These are phyloP conservation scores for Syzygium syzygioides DNA, from an alignment of 441 rosid genomes.

Conservation along the genomic window DNA sequence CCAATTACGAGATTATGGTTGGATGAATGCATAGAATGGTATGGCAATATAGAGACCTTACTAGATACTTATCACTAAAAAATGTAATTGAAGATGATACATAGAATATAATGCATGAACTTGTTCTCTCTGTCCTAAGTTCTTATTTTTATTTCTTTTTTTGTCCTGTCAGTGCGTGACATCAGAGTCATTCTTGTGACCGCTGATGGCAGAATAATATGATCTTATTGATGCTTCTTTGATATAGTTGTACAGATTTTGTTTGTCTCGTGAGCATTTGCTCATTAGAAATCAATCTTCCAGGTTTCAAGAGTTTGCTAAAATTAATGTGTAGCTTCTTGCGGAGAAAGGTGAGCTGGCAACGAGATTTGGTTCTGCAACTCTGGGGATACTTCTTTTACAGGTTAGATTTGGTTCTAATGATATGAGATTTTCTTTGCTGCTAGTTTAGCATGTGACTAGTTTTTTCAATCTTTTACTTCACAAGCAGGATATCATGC, in stretches of 20 bases:
- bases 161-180: neutral
- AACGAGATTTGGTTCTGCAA: conserved; percentile 96
- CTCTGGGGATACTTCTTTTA: conserved; percentile 92
- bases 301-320: conserved; percentile 24
- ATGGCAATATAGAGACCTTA: neutral
- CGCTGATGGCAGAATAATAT: neutral
- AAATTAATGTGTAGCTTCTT: conserved; percentile 64
- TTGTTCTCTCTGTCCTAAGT: neutral
- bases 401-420: conserved; percentile 48
- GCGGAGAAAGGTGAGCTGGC: conserved; percentile 99
- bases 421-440: conserved; percentile 10
- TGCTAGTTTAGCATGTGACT: neutral
- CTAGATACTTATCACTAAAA: neutral
- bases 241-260: neutral
- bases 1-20: neutral
- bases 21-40: neutral
- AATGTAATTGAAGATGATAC: neutral
- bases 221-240: neutral
- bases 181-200: neutral
- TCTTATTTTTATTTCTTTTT: neutral
- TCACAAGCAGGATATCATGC: conserved; percentile 7
- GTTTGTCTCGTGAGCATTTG: neutral
- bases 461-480: neutral
- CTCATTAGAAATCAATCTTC: neutral
- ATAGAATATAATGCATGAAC: neutral